Percentiles rank a stretch among this genome's conserved stretches.
phyloP scores from a whole-genome alignment of 768 basidiomycete genomes.

The Rhodosporidiobolus sp. region DNA sequence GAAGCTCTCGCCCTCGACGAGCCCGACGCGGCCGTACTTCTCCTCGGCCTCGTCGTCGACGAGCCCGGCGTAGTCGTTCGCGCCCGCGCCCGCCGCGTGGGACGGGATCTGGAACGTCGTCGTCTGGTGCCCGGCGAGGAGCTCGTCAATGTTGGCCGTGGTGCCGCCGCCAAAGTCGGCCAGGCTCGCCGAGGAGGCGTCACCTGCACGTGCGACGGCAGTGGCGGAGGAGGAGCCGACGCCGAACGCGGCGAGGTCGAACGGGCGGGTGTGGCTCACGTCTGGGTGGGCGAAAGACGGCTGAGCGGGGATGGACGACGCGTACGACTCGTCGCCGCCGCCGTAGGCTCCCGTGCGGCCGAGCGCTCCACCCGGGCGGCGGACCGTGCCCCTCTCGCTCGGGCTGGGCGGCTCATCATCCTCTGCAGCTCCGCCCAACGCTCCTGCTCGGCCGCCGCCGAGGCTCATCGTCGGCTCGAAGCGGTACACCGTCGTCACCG shows the following conservation, averaged over 20 bases:
- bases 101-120: conserved; percentile 8
- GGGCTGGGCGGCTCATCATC: conserved; percentile 33
- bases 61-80: conserved; percentile 16
- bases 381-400: not conserved
- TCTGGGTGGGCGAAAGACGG: conserved; percentile 18
- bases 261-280: not conserved
- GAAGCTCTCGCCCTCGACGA: conserved; percentile 13
- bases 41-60: conserved; percentile 22
- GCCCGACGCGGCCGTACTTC: too few relatives aligned
- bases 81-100: too few relatives aligned
- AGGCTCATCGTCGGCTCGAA: conserved; percentile 23
- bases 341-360: not conserved
- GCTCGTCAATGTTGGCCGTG: conserved; percentile 33
- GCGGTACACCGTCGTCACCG: conserved; percentile 53
- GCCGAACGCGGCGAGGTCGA: not conserved
- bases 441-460: too few relatives aligned
- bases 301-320: conserved; percentile 6
- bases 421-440: not conserved
- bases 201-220: not conserved
- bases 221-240: not conserved
- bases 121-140: conserved; percentile 16
- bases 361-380: not conserved
- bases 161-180: conserved; percentile 32
- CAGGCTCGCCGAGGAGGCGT: not conserved
- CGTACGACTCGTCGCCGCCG: conserved; percentile 33